Evolutionary conservation across 2,329 filamentous ascomycete genomes (phyloP), one percentile per base, ranked within the genome.

Genomic region (Colletotrichum horii): DNA sequence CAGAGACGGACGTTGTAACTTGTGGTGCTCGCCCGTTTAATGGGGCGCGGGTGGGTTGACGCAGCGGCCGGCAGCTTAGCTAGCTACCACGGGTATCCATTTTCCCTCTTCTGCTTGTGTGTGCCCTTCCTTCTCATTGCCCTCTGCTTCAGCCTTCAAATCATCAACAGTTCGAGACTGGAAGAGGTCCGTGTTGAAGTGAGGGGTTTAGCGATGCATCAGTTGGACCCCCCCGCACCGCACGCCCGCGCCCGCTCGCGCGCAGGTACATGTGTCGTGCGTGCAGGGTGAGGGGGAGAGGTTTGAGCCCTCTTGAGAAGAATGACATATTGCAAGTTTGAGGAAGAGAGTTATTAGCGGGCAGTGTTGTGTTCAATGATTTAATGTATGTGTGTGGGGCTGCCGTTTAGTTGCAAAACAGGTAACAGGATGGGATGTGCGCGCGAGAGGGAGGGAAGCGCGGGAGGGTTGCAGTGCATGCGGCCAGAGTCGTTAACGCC

Each of bases 171-270:
- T 8, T 38, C 28, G 66, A 58, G 22, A 68, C 52, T 58, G n/a
- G 32, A 32, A 69, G 66, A 71, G 72, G 68, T 55, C 72, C 61
- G 72, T 75, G 72, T 75, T 15, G 8, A 48, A 26, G 22, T 66
- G 72, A 71, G 71, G 72, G 71, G 72, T 66, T 66, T 55, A 36
- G 22, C 43, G 43, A n/a, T 48, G 43, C 43, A 19, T 48, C 43
- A 48, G 43, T 48, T n/a, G n/a, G 6, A 12, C 19, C 60, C 19
- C 60, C n/a, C 55, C 8, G 38, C 34, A 48, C 65, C 60, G 58
- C 28, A 62, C 58, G 58, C 19, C 58, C 28, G 58, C 43, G 43
- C 43, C 43, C 19, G 43, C 43, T 48, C 43, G 43, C 19, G 66
- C 32, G 30, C 52, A 58, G 52, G 30, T 43, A 60, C 48, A 28